A percentile compares a stretch with the other conserved stretches of the same genome.
Conservation (phyloP, 1,139 yeast species). For the Yamadazyma atlantica region DNA sequence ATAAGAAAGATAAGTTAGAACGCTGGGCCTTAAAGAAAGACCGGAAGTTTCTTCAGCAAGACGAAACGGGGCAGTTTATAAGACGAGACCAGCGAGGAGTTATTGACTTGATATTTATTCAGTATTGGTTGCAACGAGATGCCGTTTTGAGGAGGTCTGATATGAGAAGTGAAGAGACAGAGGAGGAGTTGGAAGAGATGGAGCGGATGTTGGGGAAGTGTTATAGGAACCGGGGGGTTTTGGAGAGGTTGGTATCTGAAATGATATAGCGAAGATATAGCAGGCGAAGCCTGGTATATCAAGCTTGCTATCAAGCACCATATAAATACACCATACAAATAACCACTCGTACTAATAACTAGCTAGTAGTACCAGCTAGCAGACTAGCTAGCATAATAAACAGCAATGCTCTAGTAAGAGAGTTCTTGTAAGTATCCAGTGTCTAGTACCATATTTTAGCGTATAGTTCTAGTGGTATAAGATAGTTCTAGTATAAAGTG, state of each 20-base stretch:
- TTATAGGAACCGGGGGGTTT: conserved; percentile 12
- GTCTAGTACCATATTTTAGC: no score
- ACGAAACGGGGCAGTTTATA: conserved; percentile 12
- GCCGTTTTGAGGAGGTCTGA: conserved; percentile 6
- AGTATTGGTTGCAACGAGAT: conserved; percentile 18
- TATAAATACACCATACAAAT: no score
- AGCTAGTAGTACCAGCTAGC: no score
- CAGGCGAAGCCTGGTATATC: no score
- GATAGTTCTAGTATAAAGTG: no score
- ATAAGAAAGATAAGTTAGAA: conserved; percentile 13
- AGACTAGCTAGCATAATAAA: no score
- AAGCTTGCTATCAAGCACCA: no score
- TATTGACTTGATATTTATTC: conserved; percentile 18
- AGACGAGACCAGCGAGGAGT: conserved; percentile 15
- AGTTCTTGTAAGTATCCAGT: no score
- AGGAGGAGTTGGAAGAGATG: conserved; percentile 9
- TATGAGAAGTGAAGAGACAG: not conserved
- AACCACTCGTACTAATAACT: no score
- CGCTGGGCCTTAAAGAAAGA: conserved; percentile 11
- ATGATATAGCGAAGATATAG: no score
- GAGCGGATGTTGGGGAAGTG: conserved; percentile 13
- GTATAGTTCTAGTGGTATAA: no score
- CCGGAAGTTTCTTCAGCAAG: conserved; percentile 15
- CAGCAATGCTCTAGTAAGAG: no score
- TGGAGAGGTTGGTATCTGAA: conserved; percentile 17